These are phyloP conservation scores for Arthrinium puccinioides DNA, from an alignment of 2,329 filamentous ascomycete species.

Conservation along the genomic window DNA sequence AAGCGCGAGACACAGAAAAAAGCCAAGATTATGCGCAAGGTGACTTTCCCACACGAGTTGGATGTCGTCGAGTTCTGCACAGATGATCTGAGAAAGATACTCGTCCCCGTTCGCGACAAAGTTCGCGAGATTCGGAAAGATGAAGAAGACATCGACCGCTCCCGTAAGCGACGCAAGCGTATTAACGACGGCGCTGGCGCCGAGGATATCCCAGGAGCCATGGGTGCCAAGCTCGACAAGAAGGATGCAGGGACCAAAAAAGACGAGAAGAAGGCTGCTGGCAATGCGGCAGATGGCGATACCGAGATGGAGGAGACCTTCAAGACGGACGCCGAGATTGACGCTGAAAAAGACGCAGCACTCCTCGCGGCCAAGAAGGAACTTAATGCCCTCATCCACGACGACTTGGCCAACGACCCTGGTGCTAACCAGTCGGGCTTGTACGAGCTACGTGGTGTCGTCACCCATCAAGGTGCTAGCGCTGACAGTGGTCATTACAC, in stretches of 20 bases:
- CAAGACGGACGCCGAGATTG: constrained; percentile 92
- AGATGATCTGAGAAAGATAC: constrained; percentile 72
- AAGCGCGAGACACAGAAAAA: constrained; percentile 93
- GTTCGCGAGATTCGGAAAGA: constrained; percentile 93
- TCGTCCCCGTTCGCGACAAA: constrained; percentile 92
- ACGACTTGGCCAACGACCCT: constrained; percentile 66
- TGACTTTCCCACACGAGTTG: constrained; percentile 89
- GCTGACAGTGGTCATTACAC: constrained; percentile 98
- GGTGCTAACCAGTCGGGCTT: constrained; percentile 89
- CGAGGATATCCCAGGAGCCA: constrained; percentile 39
- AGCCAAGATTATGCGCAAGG: constrained; percentile 99
- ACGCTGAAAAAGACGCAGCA: constrained; percentile 72
- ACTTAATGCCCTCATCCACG: constrained; percentile 69
- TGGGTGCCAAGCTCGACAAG: constrained; percentile 42
- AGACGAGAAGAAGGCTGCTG: constrained; percentile 27
- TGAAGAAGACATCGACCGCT: constrained; percentile 84
- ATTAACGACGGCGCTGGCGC: constrained; percentile 38
- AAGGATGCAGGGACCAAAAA: constrained; percentile 32
- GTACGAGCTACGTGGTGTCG: constrained; percentile 88
- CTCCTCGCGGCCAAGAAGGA: constrained; percentile 82
- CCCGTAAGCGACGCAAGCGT: constrained; percentile 83
- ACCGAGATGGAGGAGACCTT: constrained; percentile 67
- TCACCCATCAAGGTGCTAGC: constrained; percentile 93
- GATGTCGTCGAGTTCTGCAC: constrained; percentile 95
- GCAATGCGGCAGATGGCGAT: constrained; percentile 52